A percentile compares a stretch with the other conserved stretches of the same genome.
These are phyloP conservation scores for Arachnomyces sp. DNA, from an alignment of 2,329 filamentous ascomycete genomes.

Conservation along the genomic window DNA sequence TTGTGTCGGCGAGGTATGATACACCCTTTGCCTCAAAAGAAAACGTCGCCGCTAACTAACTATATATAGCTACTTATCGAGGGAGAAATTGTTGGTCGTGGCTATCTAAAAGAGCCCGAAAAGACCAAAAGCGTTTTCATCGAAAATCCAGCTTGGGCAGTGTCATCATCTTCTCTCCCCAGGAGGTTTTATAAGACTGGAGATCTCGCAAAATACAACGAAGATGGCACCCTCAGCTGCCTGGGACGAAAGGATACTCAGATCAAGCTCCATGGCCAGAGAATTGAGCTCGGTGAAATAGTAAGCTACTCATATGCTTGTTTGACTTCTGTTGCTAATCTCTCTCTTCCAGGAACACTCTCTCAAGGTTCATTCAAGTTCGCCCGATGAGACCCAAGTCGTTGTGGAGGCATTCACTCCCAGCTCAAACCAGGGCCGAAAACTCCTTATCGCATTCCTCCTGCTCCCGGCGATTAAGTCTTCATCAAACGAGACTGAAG, in stretches of 20 bases:
- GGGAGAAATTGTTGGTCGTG: constrained; percentile 26
- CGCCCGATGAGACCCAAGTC: no score
- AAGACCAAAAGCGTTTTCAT: constrained; percentile 22
- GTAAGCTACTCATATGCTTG: constrained; percentile 13
- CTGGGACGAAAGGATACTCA: constrained; percentile 54
- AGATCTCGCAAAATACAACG: constrained; percentile 24
- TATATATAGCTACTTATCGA: constrained; percentile 23
- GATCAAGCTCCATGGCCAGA: constrained; percentile 27
- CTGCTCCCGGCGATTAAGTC: no score
- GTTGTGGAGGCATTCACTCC: no score
- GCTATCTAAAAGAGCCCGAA: constrained; percentile 27
- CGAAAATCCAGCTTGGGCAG: constrained; percentile 11
- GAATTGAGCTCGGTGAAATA: constrained; percentile 26
- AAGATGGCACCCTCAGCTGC: constrained; percentile 18
- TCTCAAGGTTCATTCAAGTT: no score
- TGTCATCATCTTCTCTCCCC: neutral
- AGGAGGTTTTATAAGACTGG: constrained; percentile 26
- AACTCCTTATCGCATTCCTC: no score
- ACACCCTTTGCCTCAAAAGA: no score
- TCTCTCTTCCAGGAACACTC: no score
- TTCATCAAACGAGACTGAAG: no score
- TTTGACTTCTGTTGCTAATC: no score
- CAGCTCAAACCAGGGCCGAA: no score
- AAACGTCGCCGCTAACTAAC: no score
- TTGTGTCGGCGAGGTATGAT: constrained; percentile 24